phyloP scores from a whole-genome alignment of 1,139 yeast species.

The Taphrina flavorubra region DNA sequence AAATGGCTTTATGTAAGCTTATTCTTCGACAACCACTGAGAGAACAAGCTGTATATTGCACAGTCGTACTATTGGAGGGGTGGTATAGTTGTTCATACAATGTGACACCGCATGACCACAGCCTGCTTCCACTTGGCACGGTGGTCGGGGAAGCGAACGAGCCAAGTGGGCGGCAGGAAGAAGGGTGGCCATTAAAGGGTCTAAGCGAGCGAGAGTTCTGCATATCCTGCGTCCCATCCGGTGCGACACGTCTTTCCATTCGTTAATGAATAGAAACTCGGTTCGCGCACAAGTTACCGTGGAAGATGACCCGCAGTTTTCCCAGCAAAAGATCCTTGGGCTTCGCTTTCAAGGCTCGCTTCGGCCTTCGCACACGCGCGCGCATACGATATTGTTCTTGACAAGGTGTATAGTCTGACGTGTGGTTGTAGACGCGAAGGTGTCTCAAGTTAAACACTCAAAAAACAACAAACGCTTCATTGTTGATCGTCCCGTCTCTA shows the following conservation, averaged over 20 bases:
- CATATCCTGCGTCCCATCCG: background rate
- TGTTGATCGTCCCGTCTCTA: too few relatives aligned
- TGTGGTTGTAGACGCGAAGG: too few relatives aligned
- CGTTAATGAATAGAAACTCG: slow-evolving; percentile 4
- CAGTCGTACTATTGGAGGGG: too few relatives aligned
- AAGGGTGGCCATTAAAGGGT: too few relatives aligned
- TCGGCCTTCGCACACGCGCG: background rate
- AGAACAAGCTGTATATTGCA: too few relatives aligned
- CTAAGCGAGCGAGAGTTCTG: slow-evolving; percentile 5
- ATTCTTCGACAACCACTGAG: background rate
- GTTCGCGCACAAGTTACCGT: slow-evolving; percentile 6
- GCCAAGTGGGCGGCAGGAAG: too few relatives aligned
- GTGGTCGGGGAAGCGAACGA: too few relatives aligned
- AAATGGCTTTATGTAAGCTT: background rate
- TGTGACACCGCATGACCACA: background rate
- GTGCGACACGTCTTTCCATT: background rate
- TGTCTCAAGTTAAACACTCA: too few relatives aligned
- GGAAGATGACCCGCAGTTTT: slow-evolving; percentile 17
- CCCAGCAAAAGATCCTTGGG: slow-evolving; percentile 5
- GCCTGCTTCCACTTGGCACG: too few relatives aligned
- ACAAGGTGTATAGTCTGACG: too few relatives aligned
- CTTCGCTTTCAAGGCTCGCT: background rate
- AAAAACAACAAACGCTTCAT: too few relatives aligned
- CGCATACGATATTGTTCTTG: too few relatives aligned
- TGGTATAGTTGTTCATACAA: background rate